Percentiles rank a stretch among this genome's conserved stretches.
These are phyloP conservation scores for Ettlia oleoabundans DNA, from an alignment of 139 green algal genomes.

Conservation along the genomic window DNA sequence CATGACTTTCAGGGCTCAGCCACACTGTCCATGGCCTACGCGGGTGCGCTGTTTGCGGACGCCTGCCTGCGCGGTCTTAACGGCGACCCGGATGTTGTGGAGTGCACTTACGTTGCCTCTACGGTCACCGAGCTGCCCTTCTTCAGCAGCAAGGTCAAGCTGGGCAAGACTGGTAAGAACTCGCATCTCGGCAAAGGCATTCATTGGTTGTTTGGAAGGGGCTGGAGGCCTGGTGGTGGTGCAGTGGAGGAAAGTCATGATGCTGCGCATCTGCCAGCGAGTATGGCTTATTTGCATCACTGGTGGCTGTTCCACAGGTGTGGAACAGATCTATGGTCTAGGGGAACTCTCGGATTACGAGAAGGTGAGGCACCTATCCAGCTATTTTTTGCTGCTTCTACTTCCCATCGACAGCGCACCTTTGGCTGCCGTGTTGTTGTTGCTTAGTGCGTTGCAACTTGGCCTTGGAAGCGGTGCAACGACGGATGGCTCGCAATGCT, in stretches of 20 bases:
- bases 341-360: conserved; percentile 90
- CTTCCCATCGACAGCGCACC: too few relatives aligned
- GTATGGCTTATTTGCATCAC: too few relatives aligned
- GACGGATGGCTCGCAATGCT: too few relatives aligned
- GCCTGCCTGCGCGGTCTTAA: conserved; percentile 92
- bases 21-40: conserved; percentile 99
- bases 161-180: conserved; percentile 83
- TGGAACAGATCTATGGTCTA: conserved; percentile 80
- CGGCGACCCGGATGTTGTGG: conserved; percentile 75
- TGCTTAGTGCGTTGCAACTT: too few relatives aligned
- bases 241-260: not conserved
- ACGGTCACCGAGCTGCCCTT: conserved; percentile 84
- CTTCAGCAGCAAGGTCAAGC: conserved; percentile 93
- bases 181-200: not conserved
- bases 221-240: too few relatives aligned
- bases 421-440: too few relatives aligned
- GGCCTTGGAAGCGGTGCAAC: too few relatives aligned
- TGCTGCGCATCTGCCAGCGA: not conserved
- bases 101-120: conserved; percentile 94
- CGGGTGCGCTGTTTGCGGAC: conserved; percentile 95
- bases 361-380: too few relatives aligned
- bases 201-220: not conserved
- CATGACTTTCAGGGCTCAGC: conserved; percentile 51
- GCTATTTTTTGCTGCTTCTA: too few relatives aligned
- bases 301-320: too few relatives aligned